Conservation (phyloP, 768 basidiomycete genomes). For the Russula abietina region DNA sequence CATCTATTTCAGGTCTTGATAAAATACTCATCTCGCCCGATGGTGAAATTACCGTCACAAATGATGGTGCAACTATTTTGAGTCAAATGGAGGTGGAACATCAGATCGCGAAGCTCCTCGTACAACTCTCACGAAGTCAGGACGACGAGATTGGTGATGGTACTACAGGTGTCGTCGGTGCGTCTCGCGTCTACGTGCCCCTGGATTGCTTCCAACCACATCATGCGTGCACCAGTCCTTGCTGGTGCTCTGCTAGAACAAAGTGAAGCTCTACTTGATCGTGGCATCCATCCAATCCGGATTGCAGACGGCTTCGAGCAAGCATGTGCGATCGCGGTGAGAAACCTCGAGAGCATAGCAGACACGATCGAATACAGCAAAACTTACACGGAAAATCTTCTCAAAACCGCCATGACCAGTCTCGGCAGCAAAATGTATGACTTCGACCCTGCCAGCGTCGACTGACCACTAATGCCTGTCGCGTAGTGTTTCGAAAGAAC, state of each 20-base stretch:
- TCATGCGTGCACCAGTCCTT: slow-evolving; percentile 48
- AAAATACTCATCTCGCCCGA: slow-evolving; percentile 94
- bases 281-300: slow-evolving; percentile 98
- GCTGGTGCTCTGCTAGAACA: slow-evolving; percentile 97
- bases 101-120: slow-evolving; percentile 96
- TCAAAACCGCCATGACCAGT: slow-evolving; percentile 94
- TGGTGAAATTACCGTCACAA: slow-evolving; percentile 98
- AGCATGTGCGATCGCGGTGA: slow-evolving; percentile 85
- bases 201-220: neutral
- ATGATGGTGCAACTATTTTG: slow-evolving; percentile 97
- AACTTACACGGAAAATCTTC: slow-evolving; percentile 76
- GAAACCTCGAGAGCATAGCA: slow-evolving; percentile 84
- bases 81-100: slow-evolving; percentile 99
- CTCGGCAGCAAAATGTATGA: slow-evolving; percentile 95
- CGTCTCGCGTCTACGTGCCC: slow-evolving; percentile 33
- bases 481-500: slow-evolving; percentile 90
- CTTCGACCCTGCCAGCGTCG: neutral
- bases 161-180: slow-evolving; percentile 97
- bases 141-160: slow-evolving; percentile 99
- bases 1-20: slow-evolving; percentile 62
- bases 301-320: slow-evolving; percentile 99
- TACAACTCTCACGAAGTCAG: slow-evolving; percentile 94
- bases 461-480: neutral
- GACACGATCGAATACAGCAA: slow-evolving; percentile 84
- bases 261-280: slow-evolving; percentile 91